Evolutionary conservation across 768 basidiomycete genomes (phyloP), one percentile per base, ranked within the genome.

Genomic region (Russula sp.): DNA sequence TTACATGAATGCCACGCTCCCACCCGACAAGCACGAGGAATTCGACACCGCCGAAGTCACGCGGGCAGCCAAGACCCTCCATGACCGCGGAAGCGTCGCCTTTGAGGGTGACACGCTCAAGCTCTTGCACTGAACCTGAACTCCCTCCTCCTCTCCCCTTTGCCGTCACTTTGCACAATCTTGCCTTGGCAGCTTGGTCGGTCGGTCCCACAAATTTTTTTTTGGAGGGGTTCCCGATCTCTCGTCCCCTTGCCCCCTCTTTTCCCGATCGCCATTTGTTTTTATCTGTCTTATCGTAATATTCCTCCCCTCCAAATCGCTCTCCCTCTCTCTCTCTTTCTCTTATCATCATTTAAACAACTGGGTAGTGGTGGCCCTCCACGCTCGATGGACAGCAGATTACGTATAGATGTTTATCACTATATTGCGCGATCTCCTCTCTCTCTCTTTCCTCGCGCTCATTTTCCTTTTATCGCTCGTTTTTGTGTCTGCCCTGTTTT

Each of bases 11-110:
- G 83, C 87, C 2, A 87, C 87, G 5, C 81, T 90, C 75, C 88
- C 88, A 4, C 77, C 75, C 32, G 88, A 89, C 70, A 90, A 90
- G 72, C 83, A 88, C 69, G 88, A 90, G 74, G 88, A 90, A 65
- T 90, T 88, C 64, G 88, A 90, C 71, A 88, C 86, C 13, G 78
- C 78, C 1, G 88, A 90, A 73, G 86, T 90, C 18, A 72, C 69
- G 32, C 70, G 70, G 56, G 72, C 71, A 29, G 72, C 70, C 34
- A 70, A 65, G 47, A 66, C 69, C n/a, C 60, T 74, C 41, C 70
- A 68, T 47, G 72, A 71, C 42, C 69, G 69, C 35, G 70, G 72
- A 42, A 63, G 66, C 46, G 64, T 71, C 54, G 65, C 67, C 10
- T 70, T 75, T 60, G 68, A 73, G 46, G 74, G 74, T 32, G 74